These are phyloP conservation scores for Ophiostoma himal-ulmi DNA, from an alignment of 2,329 filamentous ascomycete genomes.

Conservation along the genomic window DNA sequence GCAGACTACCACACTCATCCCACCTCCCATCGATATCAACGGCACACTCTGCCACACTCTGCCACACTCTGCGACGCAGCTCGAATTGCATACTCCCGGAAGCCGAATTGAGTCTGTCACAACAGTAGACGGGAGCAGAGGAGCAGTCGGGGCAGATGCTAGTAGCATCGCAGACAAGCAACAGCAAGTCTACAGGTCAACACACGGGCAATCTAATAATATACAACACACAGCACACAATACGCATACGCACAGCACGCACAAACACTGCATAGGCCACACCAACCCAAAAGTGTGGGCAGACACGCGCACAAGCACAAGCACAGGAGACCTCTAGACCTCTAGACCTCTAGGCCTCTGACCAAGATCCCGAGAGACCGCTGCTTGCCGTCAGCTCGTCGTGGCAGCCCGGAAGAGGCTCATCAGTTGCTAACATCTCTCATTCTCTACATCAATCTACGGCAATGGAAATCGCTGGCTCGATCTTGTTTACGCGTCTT, in stretches of 20 bases:
- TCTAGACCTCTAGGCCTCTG: no score
- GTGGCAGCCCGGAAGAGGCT: neutral
- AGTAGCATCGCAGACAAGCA: neutral
- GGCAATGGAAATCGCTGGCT: neutral
- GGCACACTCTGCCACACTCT: neutral
- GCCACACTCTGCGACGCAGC: neutral
- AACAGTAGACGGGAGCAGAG: neutral
- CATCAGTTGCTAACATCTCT: neutral
- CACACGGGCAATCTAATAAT: neutral
- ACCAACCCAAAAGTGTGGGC: slow-evolving; percentile 8
- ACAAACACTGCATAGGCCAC: slow-evolving; percentile 10
- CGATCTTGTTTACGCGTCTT: neutral
- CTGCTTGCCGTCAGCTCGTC: neutral
- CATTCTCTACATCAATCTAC: neutral
- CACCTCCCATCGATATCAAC: neutral
- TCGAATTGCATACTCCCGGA: neutral
- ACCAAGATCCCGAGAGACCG: neutral
- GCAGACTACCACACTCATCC: neutral
- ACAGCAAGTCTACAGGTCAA: neutral
- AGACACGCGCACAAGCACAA: neutral
- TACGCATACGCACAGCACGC: neutral
- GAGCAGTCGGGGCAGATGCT: neutral
- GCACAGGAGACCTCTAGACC: neutral
- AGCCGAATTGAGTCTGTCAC: neutral
- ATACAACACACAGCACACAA: neutral